A percentile compares a stretch with the other conserved stretches of the same genome.
Conservation (phyloP, 805 yeast species). For the Saturnispora galanensis region DNA sequence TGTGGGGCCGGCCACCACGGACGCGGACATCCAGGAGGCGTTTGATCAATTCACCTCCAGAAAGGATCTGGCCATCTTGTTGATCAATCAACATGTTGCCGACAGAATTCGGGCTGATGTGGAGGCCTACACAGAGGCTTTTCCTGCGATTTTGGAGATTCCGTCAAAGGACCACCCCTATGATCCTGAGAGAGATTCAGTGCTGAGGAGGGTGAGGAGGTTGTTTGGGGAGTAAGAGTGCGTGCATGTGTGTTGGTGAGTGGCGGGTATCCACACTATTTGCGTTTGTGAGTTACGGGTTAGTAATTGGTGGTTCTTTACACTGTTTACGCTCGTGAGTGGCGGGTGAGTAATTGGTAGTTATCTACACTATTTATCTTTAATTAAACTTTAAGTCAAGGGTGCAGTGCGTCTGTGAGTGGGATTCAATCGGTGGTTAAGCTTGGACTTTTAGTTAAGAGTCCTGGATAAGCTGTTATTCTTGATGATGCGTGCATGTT, state of each 20-base stretch:
- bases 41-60: conserved; percentile 72
- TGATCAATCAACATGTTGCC: conserved; percentile 92
- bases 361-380: too few relatives aligned
- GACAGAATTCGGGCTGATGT: conserved; percentile 77
- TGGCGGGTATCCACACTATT: not conserved
- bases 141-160: conserved; percentile 93
- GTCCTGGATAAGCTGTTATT: too few relatives aligned
- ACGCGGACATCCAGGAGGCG: conserved; percentile 62
- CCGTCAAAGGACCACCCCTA: conserved; percentile 98
- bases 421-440: too few relatives aligned
- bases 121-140: conserved; percentile 79
- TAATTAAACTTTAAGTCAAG: too few relatives aligned
- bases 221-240: conserved; percentile 65
- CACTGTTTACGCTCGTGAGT: too few relatives aligned
- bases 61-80: conserved; percentile 84
- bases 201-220: conserved; percentile 87
- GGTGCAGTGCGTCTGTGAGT: too few relatives aligned
- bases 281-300: too few relatives aligned
- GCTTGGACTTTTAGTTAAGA: too few relatives aligned
- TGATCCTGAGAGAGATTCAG: conserved; percentile 96
- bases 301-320: too few relatives aligned
- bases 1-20: conserved; percentile 70
- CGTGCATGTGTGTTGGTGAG: not conserved
- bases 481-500: too few relatives aligned
- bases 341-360: too few relatives aligned